These are phyloP conservation scores for Mortierella antarctica DNA, from an alignment of 192 early-diverging fungal genomes.

Conservation along the genomic window DNA sequence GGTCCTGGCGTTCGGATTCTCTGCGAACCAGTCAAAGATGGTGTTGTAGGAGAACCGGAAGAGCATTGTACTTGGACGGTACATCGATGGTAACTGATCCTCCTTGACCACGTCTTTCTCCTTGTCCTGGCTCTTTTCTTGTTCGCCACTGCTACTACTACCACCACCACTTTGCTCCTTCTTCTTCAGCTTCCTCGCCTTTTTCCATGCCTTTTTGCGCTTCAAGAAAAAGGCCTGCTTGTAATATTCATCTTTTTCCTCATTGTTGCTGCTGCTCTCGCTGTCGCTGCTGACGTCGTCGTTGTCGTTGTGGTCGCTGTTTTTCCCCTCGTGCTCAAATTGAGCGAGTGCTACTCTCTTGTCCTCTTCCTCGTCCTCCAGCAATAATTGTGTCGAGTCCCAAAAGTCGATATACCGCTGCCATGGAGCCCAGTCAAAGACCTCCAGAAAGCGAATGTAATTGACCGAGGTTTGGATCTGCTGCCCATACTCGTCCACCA, in stretches of 20 bases:
- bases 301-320: background rate
- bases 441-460: slow-evolving; percentile 19
- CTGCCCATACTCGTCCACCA: background rate
- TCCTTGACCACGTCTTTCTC: no score
- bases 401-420: slow-evolving; percentile 18
- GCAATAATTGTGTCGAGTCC: background rate
- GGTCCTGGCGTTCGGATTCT: slow-evolving; percentile 7
- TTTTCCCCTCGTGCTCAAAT: no score
- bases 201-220: no score
- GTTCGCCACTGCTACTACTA: no score
- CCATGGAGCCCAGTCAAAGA: slow-evolving; percentile 26
- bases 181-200: no score
- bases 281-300: background rate
- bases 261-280: background rate
- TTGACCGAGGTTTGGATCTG: slow-evolving; percentile 15
- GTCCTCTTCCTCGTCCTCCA: no score
- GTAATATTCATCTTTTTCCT: no score
- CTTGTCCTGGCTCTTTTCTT: no score
- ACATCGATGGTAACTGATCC: no score
- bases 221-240: no score
- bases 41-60: slow-evolving; percentile 24
- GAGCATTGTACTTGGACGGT: background rate
- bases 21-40: slow-evolving; percentile 24
- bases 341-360: no score
- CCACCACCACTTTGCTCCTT: no score